These are phyloP conservation scores for Citrus maxima DNA, from an alignment of 345 rosid species.

Conservation along the genomic window DNA sequence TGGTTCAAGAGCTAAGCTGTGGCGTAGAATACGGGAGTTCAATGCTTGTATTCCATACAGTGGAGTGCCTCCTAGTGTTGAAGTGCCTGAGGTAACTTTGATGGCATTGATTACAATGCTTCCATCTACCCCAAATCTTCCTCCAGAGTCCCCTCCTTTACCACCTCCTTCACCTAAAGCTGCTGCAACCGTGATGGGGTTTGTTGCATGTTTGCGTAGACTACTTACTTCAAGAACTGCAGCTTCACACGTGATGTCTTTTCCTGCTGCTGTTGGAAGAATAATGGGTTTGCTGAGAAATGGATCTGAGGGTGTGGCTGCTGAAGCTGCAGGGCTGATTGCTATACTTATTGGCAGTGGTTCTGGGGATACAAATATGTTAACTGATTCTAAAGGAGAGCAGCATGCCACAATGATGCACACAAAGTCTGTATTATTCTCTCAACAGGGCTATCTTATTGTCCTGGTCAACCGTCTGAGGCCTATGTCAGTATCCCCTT, in stretches of 20 bases:
- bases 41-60: conserved; percentile 87
- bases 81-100: conserved; percentile 93
- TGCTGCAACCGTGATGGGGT: conserved; percentile 98
- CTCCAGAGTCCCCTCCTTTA: conserved; percentile 93
- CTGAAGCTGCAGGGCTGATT: conserved; percentile 89
- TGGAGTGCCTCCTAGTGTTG: conserved; percentile 80
- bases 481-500: conserved; percentile 93
- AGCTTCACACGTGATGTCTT: conserved; percentile 95
- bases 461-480: conserved; percentile 86
- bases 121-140: conserved; percentile 86
- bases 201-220: conserved; percentile 93
- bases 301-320: conserved; percentile 97
- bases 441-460: conserved; percentile 67
- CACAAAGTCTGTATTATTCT: conserved; percentile 86
- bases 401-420: conserved; percentile 95
- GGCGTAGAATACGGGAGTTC: conserved; percentile 99
- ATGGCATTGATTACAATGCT: conserved; percentile 99
- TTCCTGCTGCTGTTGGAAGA: conserved; percentile 99
- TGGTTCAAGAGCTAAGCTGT: conserved; percentile 90
- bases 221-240: conserved; percentile 86
- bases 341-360: conserved; percentile 89
- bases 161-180: conserved; percentile 99
- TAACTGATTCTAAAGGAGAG: conserved; percentile 81
- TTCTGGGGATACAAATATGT: conserved; percentile 54
- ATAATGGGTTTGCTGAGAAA: conserved; percentile 98